These are phyloP conservation scores for Coleophoma cylindrospora DNA, from an alignment of 2,329 filamentous ascomycete species.

Conservation along the genomic window DNA sequence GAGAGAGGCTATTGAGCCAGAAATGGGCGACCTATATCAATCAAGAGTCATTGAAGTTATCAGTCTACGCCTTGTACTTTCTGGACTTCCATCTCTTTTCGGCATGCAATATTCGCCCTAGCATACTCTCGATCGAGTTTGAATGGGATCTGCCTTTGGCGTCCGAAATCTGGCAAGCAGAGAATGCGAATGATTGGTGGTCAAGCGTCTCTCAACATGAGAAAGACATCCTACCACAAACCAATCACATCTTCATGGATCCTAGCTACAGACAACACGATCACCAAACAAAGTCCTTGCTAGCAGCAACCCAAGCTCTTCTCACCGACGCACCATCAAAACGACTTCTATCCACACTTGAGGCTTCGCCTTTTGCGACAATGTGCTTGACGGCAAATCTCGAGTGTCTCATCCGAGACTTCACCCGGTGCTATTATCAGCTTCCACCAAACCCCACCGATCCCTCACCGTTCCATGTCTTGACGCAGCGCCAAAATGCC, in stretches of 20 bases:
- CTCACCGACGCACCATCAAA: constrained; percentile 24
- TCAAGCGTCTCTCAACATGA: not conserved
- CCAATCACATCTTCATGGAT: not conserved
- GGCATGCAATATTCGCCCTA: constrained; percentile 24
- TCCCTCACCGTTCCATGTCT: constrained; percentile 27
- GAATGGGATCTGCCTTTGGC: constrained; percentile 29
- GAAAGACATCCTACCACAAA: constrained; percentile 2
- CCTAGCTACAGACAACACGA: constrained; percentile 9
- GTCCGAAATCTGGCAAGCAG: constrained; percentile 25
- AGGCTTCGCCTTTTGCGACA: constrained; percentile 21
- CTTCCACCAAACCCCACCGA: constrained; percentile 25
- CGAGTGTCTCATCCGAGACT: constrained; percentile 24
- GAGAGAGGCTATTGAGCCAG: constrained; percentile 11
- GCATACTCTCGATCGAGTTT: constrained; percentile 27
- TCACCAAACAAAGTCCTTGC: constrained; percentile 20
- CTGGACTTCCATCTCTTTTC: constrained; percentile 25
- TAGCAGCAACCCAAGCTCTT: constrained; percentile 26
- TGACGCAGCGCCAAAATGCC: constrained; percentile 27
- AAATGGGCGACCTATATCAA: constrained; percentile 22
- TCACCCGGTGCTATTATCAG: constrained; percentile 30
- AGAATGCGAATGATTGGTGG: constrained; percentile 21
- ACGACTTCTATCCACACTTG: constrained; percentile 17
- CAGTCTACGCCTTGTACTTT: constrained; percentile 24
- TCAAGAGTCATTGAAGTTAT: constrained; percentile 27
- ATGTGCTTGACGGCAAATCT: constrained; percentile 25